Base-by-base conservation (phyloP, 768 basidiomycete genomes). In the Cytidiella melzeri region DNA sequence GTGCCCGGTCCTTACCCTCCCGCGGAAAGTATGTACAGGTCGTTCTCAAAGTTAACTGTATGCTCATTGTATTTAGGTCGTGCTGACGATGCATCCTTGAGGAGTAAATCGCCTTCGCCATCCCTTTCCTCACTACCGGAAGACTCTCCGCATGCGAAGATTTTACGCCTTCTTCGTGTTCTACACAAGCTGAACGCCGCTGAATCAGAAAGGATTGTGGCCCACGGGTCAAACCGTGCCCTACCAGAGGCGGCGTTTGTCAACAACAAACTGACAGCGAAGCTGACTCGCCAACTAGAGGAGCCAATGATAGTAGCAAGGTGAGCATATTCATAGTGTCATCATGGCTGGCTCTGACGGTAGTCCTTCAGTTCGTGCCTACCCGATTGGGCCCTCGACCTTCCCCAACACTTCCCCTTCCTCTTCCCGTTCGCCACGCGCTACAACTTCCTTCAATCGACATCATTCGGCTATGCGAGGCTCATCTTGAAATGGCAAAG, bases 281-380 rank as follows among this genome's bases (percentile, higher is more conserved):
- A 99, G 67, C 76, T 99, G n/a, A 92, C 92, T 11, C 80, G 96
- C 28, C 96, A 98, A 63, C 66, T 99, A 38, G 96, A 99, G 59
- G 96, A 99, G 63, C 91, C 92, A 0, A 96, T 98, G 92, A 96
- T 99, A 55, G 93, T 99, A 39, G 96, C 95, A 1, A 94, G 92
- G 92, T 92, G 57, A 54, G 73, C 64, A 45, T 5, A 36, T 15
- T 27, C 34, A 20, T n/a, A n/a, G 30, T 34, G 7, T 15, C 15
- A 34, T 34, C 30, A 48, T 13, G 21, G 20, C 20, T 51, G 4
- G 30, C 18, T 30, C 27, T 51, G n/a, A 12, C n/a, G 18, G 34
- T 45, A 41, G 26, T 63, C 38, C 47, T 21, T 30, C 48, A 96
- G 95, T 59, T 91, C 91, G 21, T 98, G 96, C 67, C 71, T 98